Percentiles rank a stretch among this genome's conserved stretches.
These are phyloP conservation scores for Komagataella phaffii DNA, from an alignment of 805 yeast species.

Conservation along the genomic window DNA sequence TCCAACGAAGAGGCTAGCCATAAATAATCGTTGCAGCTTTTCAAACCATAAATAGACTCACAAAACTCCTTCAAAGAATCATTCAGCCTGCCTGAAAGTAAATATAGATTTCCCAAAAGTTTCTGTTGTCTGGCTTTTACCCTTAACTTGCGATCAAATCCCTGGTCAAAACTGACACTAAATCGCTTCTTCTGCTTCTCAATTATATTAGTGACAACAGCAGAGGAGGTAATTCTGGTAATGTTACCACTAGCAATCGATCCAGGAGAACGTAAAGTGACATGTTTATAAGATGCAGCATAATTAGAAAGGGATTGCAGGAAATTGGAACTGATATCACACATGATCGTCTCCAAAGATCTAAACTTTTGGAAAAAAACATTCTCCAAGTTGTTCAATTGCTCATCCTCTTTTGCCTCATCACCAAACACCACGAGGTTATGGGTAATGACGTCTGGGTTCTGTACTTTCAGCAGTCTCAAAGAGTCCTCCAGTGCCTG, in stretches of 20 bases:
- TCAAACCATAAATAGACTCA: constrained; percentile 54
- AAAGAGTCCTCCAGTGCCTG: constrained; percentile 16
- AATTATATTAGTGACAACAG: neutral
- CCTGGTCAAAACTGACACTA: constrained; percentile 20
- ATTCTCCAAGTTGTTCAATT: neutral
- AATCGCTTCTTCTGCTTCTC: constrained; percentile 14
- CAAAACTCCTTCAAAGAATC: constrained; percentile 63
- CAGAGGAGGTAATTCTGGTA: neutral
- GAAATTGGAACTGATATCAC: constrained; percentile 59
- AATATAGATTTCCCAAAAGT: constrained; percentile 59
- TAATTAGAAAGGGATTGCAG: constrained; percentile 51
- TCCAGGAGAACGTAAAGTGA: constrained; percentile 75
- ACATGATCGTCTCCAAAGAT: constrained; percentile 47
- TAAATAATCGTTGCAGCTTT: constrained; percentile 54
- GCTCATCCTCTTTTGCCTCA: constrained; percentile 18
- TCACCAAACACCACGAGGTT: constrained; percentile 35
- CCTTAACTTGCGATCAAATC: constrained; percentile 22
- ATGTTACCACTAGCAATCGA: constrained; percentile 39
- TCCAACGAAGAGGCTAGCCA: constrained; percentile 91
- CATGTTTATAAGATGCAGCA: constrained; percentile 63
- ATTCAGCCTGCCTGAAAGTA: constrained; percentile 66
- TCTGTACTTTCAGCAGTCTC: constrained; percentile 25
- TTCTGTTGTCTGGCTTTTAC: constrained; percentile 66
- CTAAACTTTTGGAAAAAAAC: neutral
- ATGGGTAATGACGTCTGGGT: constrained; percentile 43